phyloP scores from a whole-genome alignment of 495 filamentous ascomycete genomes.

The Tuber magnatum region DNA sequence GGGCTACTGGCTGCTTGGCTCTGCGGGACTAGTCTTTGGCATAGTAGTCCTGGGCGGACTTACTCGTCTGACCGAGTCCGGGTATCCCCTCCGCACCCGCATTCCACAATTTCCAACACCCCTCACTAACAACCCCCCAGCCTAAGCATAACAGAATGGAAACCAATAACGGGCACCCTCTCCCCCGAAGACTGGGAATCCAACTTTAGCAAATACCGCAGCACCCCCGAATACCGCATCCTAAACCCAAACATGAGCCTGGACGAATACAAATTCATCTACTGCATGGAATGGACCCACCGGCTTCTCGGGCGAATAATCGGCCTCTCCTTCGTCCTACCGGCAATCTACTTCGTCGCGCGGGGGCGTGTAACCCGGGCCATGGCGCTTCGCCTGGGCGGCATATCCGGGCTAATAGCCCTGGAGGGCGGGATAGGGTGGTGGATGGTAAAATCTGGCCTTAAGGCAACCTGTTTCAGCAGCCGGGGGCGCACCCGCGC shows the following conservation, averaged over 20 bases:
- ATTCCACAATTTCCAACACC: conserved; percentile 1
- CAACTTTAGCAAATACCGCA: conserved; percentile 84
- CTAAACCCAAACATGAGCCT: conserved; percentile 88
- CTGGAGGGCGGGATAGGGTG: conserved; percentile 94
- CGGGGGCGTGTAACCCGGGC: conserved; percentile 67
- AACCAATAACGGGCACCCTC: conserved; percentile 83
- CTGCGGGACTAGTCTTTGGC: conserved; percentile 86
- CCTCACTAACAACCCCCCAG: conserved; percentile 44
- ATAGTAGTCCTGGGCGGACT: conserved; percentile 93
- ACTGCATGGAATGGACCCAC: conserved; percentile 99
- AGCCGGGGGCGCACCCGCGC: conserved; percentile 74
- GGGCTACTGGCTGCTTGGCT: conserved; percentile 87
- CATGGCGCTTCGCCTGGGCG: conserved; percentile 69
- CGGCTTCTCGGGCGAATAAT: conserved; percentile 91
- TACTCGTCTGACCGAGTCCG: conserved; percentile 90
- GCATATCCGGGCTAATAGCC: conserved; percentile 81
- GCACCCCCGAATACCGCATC: conserved; percentile 81
- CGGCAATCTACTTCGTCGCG: conserved; percentile 79
- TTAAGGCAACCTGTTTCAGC: conserved; percentile 84
- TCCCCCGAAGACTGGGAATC: conserved; percentile 71
- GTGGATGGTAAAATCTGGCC: conserved; percentile 98
- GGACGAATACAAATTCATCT: conserved; percentile 92
- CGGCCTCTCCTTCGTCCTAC: conserved; percentile 79
- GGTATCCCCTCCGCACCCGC: conserved; percentile 49
- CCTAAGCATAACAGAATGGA: conserved; percentile 98